phyloP scores from a whole-genome alignment of 2,329 filamentous ascomycete species.

The Monosporascus sp. region DNA sequence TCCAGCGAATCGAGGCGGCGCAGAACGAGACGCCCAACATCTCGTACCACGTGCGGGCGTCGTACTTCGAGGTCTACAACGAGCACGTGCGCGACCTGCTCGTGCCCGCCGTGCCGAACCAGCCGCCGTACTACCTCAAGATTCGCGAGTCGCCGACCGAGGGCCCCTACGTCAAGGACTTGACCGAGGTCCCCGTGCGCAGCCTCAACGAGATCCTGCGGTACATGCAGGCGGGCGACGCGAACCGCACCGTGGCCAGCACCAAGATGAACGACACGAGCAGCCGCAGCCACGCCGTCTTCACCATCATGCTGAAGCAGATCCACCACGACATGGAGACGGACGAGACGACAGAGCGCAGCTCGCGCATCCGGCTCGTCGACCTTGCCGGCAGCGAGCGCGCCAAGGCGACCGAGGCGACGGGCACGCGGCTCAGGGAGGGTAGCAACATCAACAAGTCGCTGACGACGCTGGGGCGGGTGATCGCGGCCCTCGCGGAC shows the following conservation, averaged over 20 bases:
- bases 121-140: slow-evolving; percentile 86
- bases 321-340: slow-evolving; percentile 96
- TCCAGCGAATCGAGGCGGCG: slow-evolving; percentile 79
- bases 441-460: slow-evolving; percentile 99
- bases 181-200: slow-evolving; percentile 88
- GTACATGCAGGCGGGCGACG: slow-evolving; percentile 85
- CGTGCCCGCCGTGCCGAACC: slow-evolving; percentile 63
- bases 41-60: slow-evolving; percentile 94
- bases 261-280: slow-evolving; percentile 99
- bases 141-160: slow-evolving; percentile 94
- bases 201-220: slow-evolving; percentile 82
- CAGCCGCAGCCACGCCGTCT: slow-evolving; percentile 92
- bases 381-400: slow-evolving; percentile 93
- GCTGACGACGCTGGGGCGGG: slow-evolving; percentile 86
- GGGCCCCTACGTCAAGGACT: slow-evolving; percentile 92
- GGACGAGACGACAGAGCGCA: slow-evolving; percentile 95
- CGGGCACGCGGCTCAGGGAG: slow-evolving; percentile 82
- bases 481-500: slow-evolving; percentile 85
- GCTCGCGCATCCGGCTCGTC: slow-evolving; percentile 87
- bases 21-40: slow-evolving; percentile 80
- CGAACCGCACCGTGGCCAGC: slow-evolving; percentile 80
- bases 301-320: slow-evolving; percentile 96
- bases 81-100: slow-evolving; percentile 95
- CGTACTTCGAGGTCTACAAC: slow-evolving; percentile 99
- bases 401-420: slow-evolving; percentile 92